Evolutionary conservation across 2,329 filamentous ascomycete species (phyloP), one percentile per base, ranked within the genome.

Genomic region (Graphiopsis chlorocephala): DNA sequence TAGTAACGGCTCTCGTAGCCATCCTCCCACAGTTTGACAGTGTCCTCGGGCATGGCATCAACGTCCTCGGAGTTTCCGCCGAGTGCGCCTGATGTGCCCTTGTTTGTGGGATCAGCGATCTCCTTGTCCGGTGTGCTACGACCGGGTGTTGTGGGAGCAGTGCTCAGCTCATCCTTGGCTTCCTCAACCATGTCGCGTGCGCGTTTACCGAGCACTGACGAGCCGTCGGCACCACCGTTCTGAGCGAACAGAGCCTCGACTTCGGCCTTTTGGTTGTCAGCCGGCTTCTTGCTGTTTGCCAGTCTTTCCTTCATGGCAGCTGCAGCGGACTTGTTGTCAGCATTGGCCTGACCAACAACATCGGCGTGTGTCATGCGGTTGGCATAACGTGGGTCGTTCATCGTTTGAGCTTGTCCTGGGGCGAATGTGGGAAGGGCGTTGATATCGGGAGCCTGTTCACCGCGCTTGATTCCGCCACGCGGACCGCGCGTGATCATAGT

Each of bases 1-100:
- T 99, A 99, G 78, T 99, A 99, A 55, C 95, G 87, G 78, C 97
- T 94, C 59, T 90, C 89, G 76, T 99, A 99, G 8, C 95, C 95
- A 61, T 93, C 89, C 74, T 99, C 95, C 95, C 95, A 99, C 14
- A 99, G 82, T 65, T 90, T 87, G 61, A 99, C 91, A 20, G 89
- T 92, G 74, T 99, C 95, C 66, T 88, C 83, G 2, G 90, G 87
- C 20, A 85, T 84, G 47, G 88, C 89, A 63, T 90, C 88, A 2
- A 75, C 72, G 14, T 81, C 79, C 6, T 82, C 76, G 15, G 82
- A 81, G 56, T 79, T 78, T 35, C 83, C 72, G 42, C 74, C 74
- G 4, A 76, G 69, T 15, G 71, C 69, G 28, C 74, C 73, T 20
- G 74, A 75, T 3, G 71, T 71, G 53, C 73, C 73, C 31, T 68